Evolutionary conservation across 1,139 yeast genomes (phyloP), one percentile per base, ranked within the genome.

Genomic region (Geotrichum histeridarum): DNA sequence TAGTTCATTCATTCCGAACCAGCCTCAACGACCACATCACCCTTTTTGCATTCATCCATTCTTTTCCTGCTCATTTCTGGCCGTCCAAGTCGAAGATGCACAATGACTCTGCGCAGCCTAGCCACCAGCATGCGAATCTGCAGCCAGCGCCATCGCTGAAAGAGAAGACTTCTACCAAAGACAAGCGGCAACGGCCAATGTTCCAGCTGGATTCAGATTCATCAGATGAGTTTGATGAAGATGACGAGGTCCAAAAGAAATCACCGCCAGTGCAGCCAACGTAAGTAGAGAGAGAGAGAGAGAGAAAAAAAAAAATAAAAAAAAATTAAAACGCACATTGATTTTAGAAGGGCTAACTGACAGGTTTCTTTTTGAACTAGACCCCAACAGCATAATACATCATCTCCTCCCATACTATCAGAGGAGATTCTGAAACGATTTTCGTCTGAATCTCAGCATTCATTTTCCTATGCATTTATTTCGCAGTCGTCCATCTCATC

Each of bases 401-500:
- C 33, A 3, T 30, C 49, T 22, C 17, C n/a, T 7, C 15, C 39
- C 9, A 37, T 42, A 18, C 36, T 42, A 37, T 54, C 50, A 42
- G 56, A 46, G 50, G 54, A 50, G 31, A 44, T 56, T 17, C 55
- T 52, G 9, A 44, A 50, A 36, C 77, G 75, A 61, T 86, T 85
- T 65, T 89, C 95, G 4, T 81, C 83, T 18, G 93, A 86, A 65
- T 85, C 94, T 9, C 80, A 94, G 1, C 93, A 86, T 66, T 86
- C 95, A 1, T 88, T 86, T 65, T 86, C 95, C 0, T 88, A 87
- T 67, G 90, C 94, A 5, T 88, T 86, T 57, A 73, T 86, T 55
- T 84, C 94, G 4, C 93, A 90, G 18, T 85, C 86, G 64, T 84
- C 95, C 1, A 70, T 88, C 56, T 88, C 94, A 0, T 79, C 87